Percentiles rank a stretch among this genome's conserved stretches.
Evolutionary conservation across 1,139 yeast genomes (phyloP).

Genomic region (Ogataea hybrid): DNA sequence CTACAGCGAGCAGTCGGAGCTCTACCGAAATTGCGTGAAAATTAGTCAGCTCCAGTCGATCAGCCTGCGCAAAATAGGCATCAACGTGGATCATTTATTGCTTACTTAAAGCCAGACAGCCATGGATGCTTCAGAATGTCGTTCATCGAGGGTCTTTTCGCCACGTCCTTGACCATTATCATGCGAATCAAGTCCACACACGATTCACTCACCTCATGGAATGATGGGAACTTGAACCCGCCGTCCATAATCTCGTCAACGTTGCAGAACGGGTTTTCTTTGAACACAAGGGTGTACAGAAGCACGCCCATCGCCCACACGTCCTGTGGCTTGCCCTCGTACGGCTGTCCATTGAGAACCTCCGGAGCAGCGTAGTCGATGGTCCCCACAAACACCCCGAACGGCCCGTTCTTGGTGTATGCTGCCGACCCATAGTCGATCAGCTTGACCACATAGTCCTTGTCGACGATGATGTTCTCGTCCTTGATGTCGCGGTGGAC

Average conservation of each 20-base stretch:
- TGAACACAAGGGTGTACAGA: conserved; percentile 83
- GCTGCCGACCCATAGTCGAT: conserved; percentile 98
- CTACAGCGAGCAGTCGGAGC: conserved; percentile 48
- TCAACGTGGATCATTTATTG: conserved; percentile 67
- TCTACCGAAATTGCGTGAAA: conserved; percentile 49
- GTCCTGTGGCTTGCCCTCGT: conserved; percentile 92
- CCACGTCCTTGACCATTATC: conserved; percentile 65
- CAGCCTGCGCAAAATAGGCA: conserved; percentile 62
- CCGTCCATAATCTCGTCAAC: conserved; percentile 95
- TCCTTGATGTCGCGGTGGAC: conserved; percentile 96
- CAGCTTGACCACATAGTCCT: conserved; percentile 69
- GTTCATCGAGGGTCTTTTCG: conserved; percentile 67
- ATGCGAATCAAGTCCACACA: conserved; percentile 58
- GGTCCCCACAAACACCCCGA: conserved; percentile 96
- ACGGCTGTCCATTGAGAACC: conserved; percentile 82
- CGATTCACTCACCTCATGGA: conserved; percentile 52
- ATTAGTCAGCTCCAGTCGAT: conserved; percentile 60
- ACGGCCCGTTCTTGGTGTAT: conserved; percentile 85
- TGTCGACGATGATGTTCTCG: conserved; percentile 88
- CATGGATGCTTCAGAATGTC: conserved; percentile 69
- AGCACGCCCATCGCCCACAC: conserved; percentile 95
- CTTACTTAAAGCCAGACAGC: conserved; percentile 41
- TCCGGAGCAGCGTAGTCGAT: conserved; percentile 98
- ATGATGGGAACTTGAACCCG: conserved; percentile 65
- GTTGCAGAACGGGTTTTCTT: conserved; percentile 93